phyloP scores from a whole-genome alignment of 2,329 filamentous ascomycete species.

The Colletotrichum sp. region DNA sequence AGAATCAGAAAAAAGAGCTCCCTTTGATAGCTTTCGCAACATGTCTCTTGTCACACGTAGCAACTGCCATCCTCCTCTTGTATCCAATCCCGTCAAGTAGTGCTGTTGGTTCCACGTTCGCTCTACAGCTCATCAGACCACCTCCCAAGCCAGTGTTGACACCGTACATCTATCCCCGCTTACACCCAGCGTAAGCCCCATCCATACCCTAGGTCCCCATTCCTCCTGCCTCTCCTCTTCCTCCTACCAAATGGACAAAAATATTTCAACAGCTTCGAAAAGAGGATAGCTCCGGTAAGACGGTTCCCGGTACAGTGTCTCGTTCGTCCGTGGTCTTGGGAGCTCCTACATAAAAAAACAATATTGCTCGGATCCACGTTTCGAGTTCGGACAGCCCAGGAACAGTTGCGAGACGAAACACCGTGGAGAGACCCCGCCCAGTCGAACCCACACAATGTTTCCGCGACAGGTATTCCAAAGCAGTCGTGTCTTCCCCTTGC shows the following conservation, averaged over 20 bases:
- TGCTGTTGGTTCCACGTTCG: background rate
- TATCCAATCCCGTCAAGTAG: constrained; percentile 5
- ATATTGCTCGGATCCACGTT: constrained; percentile 16
- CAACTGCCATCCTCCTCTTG: background rate
- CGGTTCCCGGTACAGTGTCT: background rate
- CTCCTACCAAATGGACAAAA: background rate
- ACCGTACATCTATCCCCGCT: background rate
- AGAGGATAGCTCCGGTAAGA: background rate
- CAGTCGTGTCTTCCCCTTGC: constrained; percentile 11
- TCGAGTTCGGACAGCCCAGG: constrained; percentile 12
- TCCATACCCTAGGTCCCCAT: background rate
- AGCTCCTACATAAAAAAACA: constrained; percentile 7
- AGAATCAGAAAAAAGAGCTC: constrained; percentile 1
- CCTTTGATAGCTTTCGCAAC: constrained; percentile 4
- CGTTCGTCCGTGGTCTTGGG: background rate
- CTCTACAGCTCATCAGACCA: constrained; percentile 5
- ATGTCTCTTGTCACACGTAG: background rate
- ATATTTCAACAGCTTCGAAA: background rate
- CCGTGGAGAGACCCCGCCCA: constrained; percentile 13
- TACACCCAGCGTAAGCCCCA: constrained; percentile 18
- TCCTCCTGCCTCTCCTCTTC: background rate
- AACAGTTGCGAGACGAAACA: constrained; percentile 18
- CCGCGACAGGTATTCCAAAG: constrained; percentile 18
- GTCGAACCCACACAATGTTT: constrained; percentile 11
- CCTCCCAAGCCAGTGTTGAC: background rate